Evolutionary conservation across 2,329 filamentous ascomycete genomes (phyloP).

Genomic region (Colletotrichum abscissum): DNA sequence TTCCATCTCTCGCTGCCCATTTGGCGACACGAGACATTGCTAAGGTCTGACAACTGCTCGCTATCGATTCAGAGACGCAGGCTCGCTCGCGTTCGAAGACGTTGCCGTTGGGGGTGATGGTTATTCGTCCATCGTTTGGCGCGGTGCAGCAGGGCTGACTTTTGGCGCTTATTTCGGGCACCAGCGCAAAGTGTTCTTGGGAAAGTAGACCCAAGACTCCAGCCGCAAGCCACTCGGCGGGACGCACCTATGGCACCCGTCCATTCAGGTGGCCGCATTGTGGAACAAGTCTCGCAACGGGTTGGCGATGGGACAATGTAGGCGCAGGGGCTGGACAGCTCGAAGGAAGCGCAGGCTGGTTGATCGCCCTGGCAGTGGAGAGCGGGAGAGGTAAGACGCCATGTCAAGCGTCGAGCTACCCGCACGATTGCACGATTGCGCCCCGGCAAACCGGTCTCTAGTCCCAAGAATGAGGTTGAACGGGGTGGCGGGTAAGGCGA

Average conservation of each 20-base stretch:
- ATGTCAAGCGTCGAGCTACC: neutral
- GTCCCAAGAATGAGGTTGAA: slow-evolving; percentile 8
- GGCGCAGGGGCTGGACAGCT: neutral
- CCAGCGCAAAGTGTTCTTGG: no score
- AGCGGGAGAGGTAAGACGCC: slow-evolving; percentile 2
- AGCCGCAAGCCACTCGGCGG: neutral
- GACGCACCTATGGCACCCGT: neutral
- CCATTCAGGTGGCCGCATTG: neutral
- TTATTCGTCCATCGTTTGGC: neutral
- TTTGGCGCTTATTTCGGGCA: neutral
- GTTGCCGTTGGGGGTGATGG: neutral
- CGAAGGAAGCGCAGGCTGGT: neutral
- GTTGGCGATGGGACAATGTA: neutral
- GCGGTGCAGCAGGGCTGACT: neutral
- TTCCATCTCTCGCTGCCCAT: slow-evolving; percentile 15
- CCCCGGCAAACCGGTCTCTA: slow-evolving; percentile 17
- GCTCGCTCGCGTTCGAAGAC: neutral
- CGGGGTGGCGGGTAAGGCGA: slow-evolving; percentile 19
- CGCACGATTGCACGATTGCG: slow-evolving; percentile 21
- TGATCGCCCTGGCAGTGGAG: slow-evolving; percentile 20
- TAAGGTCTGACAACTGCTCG: slow-evolving; percentile 2
- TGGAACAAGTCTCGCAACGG: neutral
- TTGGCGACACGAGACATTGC: neutral
- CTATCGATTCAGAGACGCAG: slow-evolving; percentile 11
- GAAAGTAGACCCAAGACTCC: neutral